phyloP scores from a whole-genome alignment of 345 rosid species.

The Turritis glabra region DNA sequence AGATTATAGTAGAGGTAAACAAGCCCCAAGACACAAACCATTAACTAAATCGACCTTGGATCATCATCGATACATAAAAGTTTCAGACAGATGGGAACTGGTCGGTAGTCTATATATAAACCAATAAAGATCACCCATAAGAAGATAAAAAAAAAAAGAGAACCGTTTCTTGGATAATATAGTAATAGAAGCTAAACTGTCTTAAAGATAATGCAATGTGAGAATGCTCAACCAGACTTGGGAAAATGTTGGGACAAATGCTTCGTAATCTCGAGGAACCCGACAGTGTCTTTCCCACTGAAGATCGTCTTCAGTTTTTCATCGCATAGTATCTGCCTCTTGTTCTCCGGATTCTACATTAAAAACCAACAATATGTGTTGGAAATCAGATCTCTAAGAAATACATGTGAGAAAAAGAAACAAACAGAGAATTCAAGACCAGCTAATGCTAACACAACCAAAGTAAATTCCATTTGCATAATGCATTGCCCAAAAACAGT shows the following conservation, averaged over 20 bases:
- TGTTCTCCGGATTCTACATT: conserved; percentile 66
- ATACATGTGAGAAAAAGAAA: too few relatives aligned
- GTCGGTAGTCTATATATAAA: conserved; percentile 7
- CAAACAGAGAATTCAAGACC: background rate
- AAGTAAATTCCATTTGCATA: background rate
- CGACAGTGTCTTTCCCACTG: conserved; percentile 62
- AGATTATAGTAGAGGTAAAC: background rate
- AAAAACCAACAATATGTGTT: background rate
- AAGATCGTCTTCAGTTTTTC: conserved; percentile 72
- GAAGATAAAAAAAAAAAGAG: background rate
- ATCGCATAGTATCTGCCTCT: conserved; percentile 73
- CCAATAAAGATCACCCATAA: background rate
- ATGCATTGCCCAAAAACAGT: background rate
- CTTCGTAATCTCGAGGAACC: conserved; percentile 71
- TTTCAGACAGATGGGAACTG: background rate
- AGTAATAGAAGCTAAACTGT: conserved; percentile 4
- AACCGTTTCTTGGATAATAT: background rate
- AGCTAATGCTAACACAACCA: background rate
- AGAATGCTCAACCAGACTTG: conserved; percentile 48
- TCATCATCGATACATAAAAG: background rate
- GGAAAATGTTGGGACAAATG: conserved; percentile 61
- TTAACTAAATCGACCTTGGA: background rate
- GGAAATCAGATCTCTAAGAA: background rate
- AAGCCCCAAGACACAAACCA: background rate
- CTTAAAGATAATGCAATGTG: background rate